These are phyloP conservation scores for Salix viminalis DNA, from an alignment of 345 rosid genomes.

Conservation along the genomic window DNA sequence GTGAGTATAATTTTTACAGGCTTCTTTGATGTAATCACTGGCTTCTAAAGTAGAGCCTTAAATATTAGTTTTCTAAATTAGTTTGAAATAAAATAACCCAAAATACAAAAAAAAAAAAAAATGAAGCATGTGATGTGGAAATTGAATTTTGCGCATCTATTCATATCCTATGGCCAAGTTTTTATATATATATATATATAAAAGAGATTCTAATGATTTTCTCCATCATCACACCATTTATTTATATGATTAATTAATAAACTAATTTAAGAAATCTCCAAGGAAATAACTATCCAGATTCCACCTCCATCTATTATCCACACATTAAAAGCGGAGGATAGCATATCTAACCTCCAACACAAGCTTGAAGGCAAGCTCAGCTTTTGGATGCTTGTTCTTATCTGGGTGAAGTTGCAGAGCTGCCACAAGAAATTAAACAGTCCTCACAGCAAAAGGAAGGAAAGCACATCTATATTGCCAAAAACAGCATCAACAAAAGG, in stretches of 20 bases:
- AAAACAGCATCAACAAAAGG: not conserved
- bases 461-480: not conserved
- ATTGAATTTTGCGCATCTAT: not conserved
- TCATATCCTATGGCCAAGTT: not conserved
- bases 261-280: not conserved
- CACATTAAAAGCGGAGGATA: not conserved
- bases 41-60: not conserved
- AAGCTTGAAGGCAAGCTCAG: conserved; percentile 89
- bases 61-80: not conserved
- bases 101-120: not conserved
- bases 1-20: not conserved
- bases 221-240: not conserved
- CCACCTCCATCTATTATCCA: not conserved
- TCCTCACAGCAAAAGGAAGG: not conserved
- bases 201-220: not conserved
- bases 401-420: conserved; percentile 95
- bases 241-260: not conserved
- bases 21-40: not conserved
- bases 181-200: too few species aligned
- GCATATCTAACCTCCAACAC: conserved; percentile 65
- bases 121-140: too few species aligned
- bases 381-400: conserved; percentile 79
- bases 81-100: not conserved
- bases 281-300: not conserved
- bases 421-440: conserved; percentile 20